Percentiles rank a stretch among this genome's conserved stretches.
phyloP scores from a whole-genome alignment of 805 yeast species.

The Gaillardinia entomophila region DNA sequence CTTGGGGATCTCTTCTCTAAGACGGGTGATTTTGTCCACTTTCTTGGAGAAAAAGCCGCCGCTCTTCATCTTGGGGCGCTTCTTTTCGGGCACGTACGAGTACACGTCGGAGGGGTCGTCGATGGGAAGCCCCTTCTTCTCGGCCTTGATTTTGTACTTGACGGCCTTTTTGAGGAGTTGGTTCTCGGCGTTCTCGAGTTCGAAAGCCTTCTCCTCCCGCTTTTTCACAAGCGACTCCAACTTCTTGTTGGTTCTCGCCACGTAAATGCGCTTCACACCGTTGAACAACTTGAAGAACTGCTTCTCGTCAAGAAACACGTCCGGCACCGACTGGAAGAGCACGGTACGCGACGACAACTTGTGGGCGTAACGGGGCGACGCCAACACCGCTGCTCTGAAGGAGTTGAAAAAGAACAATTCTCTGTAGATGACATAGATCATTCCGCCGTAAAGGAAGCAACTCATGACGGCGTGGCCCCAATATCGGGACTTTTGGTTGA shows the following conservation, averaged over 20 bases:
- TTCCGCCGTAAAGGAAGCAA: slow-evolving; percentile 69
- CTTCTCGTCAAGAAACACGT: slow-evolving; percentile 61
- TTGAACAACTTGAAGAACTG: slow-evolving; percentile 71
- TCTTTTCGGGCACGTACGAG: slow-evolving; percentile 57
- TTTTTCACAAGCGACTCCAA: slow-evolving; percentile 51
- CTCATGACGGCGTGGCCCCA: slow-evolving; percentile 83
- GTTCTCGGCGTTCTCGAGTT: slow-evolving; percentile 65
- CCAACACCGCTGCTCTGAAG: slow-evolving; percentile 66
- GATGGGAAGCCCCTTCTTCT: slow-evolving; percentile 53
- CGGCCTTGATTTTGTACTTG: slow-evolving; percentile 56
- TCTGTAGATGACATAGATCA: slow-evolving; percentile 71
- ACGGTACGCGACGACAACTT: slow-evolving; percentile 76
- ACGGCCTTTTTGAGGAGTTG: slow-evolving; percentile 54
- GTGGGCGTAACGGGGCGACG: slow-evolving; percentile 76
- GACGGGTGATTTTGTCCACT: slow-evolving; percentile 56
- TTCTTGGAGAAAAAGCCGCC: slow-evolving; percentile 46
- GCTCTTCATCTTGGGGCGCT: slow-evolving; percentile 55
- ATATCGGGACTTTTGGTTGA: slow-evolving; percentile 53
- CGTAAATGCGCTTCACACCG: slow-evolving; percentile 79
- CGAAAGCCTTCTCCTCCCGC: slow-evolving; percentile 54
- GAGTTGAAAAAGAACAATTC: slow-evolving; percentile 77
- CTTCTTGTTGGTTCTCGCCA: slow-evolving; percentile 58
- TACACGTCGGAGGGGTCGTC: slow-evolving; percentile 44
- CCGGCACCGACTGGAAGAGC: slow-evolving; percentile 78
- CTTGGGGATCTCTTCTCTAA: slow-evolving; percentile 51